These are phyloP conservation scores for Neurospora intermedia DNA, from an alignment of 495 filamentous ascomycete genomes.

Conservation along the genomic window DNA sequence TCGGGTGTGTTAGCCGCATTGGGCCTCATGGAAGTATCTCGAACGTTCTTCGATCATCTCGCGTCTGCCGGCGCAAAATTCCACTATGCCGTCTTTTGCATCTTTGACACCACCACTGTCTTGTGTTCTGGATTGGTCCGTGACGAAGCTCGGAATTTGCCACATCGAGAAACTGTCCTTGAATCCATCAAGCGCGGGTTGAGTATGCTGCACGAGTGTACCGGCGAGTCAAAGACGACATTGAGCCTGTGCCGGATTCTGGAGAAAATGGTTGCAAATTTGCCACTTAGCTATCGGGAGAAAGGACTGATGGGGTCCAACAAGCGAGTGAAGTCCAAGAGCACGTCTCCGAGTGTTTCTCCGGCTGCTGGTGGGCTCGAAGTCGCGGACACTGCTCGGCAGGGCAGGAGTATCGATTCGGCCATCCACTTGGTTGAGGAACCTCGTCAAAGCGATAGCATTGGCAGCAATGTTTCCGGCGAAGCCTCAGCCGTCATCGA, in stretches of 20 bases:
- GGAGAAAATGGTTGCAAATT: constrained; percentile 11
- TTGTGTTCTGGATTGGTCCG: constrained; percentile 42
- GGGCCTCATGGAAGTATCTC: constrained; percentile 31
- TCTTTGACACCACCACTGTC: constrained; percentile 41
- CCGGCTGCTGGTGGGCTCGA: not conserved
- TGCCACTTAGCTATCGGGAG: constrained; percentile 17
- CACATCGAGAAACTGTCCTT: constrained; percentile 31
- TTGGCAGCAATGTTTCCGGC: not conserved
- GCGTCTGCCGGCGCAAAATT: constrained; percentile 38
- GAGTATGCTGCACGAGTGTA: constrained; percentile 27
- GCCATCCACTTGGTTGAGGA: not conserved
- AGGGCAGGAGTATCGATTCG: not conserved
- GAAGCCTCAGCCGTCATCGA: not conserved
- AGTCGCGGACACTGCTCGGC: not conserved
- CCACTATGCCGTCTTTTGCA: constrained; percentile 40
- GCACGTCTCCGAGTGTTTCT: not conserved
- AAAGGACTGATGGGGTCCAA: constrained; percentile 11
- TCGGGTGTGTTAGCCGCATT: constrained; percentile 32
- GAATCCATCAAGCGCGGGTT: constrained; percentile 28
- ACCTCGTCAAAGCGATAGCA: not conserved
- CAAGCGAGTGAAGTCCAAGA: constrained; percentile 10
- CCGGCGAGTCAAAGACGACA: constrained; percentile 17
- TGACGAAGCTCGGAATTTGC: constrained; percentile 30
- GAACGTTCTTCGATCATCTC: constrained; percentile 30
- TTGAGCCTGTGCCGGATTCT: constrained; percentile 19